Conservation (phyloP, 768 basidiomycete species). For the Boletus rubescentipes region DNA sequence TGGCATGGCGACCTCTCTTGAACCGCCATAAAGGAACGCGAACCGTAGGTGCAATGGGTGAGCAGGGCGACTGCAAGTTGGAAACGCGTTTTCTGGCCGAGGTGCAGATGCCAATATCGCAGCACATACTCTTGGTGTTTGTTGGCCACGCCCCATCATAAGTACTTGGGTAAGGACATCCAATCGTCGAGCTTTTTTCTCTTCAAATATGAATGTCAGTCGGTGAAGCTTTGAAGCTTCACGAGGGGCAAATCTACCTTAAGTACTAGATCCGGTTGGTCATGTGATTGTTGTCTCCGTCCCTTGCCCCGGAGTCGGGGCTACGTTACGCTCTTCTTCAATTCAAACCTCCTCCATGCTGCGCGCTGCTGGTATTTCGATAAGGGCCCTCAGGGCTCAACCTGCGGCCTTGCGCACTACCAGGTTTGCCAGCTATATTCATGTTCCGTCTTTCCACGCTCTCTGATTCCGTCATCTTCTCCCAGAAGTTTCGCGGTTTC, state of each 20-base stretch:
- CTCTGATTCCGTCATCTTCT: background rate
- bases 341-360: conserved; percentile 19
- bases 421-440: conserved; percentile 14
- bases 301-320: no score
- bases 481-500: conserved; percentile 29
- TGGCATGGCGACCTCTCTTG: background rate
- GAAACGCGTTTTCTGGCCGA: background rate
- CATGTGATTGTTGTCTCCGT: conserved; percentile 23
- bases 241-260: no score
- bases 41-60: background rate
- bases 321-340: background rate
- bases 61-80: background rate
- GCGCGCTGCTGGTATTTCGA: conserved; percentile 19
- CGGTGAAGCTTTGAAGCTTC: background rate
- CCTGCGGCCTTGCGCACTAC: background rate
- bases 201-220: no score
- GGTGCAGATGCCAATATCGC: no score
- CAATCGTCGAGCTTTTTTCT: no score
- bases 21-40: no score
- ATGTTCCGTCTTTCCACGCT: background rate
- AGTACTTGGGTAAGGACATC: no score
- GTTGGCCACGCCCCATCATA: no score
- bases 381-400: conserved; percentile 7
- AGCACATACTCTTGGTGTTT: no score
- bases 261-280: no score